Evolutionary conservation across 129 eudicot species (phyloP).

Genomic region (Artemisia argyi): DNA sequence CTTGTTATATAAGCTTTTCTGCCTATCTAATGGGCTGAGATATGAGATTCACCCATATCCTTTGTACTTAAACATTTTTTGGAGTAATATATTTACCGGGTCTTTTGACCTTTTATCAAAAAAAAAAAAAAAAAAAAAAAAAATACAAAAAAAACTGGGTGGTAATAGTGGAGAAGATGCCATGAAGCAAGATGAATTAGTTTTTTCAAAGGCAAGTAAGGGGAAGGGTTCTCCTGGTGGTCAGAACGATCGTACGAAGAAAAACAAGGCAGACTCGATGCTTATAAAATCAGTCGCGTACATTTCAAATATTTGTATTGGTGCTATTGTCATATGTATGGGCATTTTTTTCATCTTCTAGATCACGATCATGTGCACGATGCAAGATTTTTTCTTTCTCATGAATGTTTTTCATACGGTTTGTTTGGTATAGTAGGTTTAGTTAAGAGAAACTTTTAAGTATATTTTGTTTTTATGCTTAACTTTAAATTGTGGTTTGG

Average conservation of each 20-base stretch:
- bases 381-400: background rate
- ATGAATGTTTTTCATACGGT: background rate
- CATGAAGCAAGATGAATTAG: slow-evolving; percentile 15
- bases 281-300: slow-evolving; percentile 16
- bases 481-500: too few species aligned
- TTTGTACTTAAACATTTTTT: too few species aligned
- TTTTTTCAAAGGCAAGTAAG: slow-evolving; percentile 26
- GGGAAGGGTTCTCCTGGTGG: slow-evolving; percentile 35
- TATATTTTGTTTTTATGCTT: too few species aligned
- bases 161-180: background rate
- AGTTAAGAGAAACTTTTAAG: background rate
- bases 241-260: slow-evolving; percentile 25
- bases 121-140: too few species aligned
- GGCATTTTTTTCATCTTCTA: slow-evolving; percentile 9
- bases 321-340: slow-evolving; percentile 15
- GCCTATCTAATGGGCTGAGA: too few species aligned
- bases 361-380: background rate
- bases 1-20: too few species aligned
- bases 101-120: too few species aligned
- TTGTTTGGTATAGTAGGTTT: slow-evolving; percentile 5
- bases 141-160: too few species aligned
- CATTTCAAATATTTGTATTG: slow-evolving; percentile 10
- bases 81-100: too few species aligned
- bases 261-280: slow-evolving; percentile 28
- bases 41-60: too few species aligned